These are phyloP conservation scores for Teunomyces stri DNA, from an alignment of 805 yeast species.

Conservation along the genomic window DNA sequence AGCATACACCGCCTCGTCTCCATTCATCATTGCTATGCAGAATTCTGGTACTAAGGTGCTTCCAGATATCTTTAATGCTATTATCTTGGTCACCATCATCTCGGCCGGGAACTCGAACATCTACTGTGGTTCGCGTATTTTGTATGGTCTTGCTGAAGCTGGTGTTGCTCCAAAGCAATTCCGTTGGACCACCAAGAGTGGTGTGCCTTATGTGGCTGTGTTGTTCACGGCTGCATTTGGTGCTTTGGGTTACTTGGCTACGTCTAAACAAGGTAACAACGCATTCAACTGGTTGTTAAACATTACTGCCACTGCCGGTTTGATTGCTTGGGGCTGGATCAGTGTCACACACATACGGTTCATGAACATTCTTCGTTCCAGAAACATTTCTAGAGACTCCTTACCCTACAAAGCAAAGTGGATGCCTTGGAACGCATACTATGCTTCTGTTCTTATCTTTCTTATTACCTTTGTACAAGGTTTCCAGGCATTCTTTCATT, in stretches of 20 bases:
- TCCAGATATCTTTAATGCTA: slow-evolving; percentile 72
- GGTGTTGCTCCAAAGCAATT: slow-evolving; percentile 57
- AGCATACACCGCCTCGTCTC: slow-evolving; percentile 53
- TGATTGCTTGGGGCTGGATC: slow-evolving; percentile 70
- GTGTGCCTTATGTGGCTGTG: slow-evolving; percentile 64
- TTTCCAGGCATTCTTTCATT: slow-evolving; percentile 56
- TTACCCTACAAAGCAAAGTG: slow-evolving; percentile 73
- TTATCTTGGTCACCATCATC: slow-evolving; percentile 60
- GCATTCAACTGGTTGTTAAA: slow-evolving; percentile 74
- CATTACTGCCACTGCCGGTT: slow-evolving; percentile 75
- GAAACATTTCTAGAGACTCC: slow-evolving; percentile 64
- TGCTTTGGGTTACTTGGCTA: slow-evolving; percentile 58
- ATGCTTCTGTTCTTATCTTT: slow-evolving; percentile 52
- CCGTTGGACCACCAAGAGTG: slow-evolving; percentile 46
- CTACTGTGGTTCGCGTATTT: slow-evolving; percentile 67
- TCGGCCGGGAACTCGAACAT: slow-evolving; percentile 82
- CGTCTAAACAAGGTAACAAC: slow-evolving; percentile 48
- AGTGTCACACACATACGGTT: slow-evolving; percentile 65
- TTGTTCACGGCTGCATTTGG: slow-evolving; percentile 60
- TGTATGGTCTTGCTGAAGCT: slow-evolving; percentile 63
- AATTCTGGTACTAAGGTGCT: slow-evolving; percentile 65
- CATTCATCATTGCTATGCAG: slow-evolving; percentile 68
- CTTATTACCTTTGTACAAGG: slow-evolving; percentile 72
- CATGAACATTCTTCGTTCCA: slow-evolving; percentile 58
- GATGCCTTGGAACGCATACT: slow-evolving; percentile 68